Conservation (phyloP, 139 green algal species). For the Nannochloris sp. region DNA sequence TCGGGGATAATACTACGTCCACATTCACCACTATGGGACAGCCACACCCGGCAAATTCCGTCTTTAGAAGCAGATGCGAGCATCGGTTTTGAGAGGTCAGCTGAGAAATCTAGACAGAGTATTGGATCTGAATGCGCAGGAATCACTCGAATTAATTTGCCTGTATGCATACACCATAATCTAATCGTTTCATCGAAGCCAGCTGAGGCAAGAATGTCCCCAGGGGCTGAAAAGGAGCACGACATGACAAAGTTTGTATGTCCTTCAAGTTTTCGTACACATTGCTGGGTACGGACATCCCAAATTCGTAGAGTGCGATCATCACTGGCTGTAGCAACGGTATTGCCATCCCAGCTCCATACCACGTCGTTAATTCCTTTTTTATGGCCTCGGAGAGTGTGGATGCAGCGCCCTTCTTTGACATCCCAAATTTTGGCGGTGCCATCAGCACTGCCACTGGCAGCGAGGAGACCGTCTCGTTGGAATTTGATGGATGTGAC, state of each 20-base stretch:
- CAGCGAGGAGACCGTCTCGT: constrained; percentile 37
- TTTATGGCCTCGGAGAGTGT: constrained; percentile 47
- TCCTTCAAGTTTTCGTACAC: constrained; percentile 47
- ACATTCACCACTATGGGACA: constrained; percentile 68
- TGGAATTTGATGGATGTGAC: constrained; percentile 54
- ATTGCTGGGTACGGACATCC: constrained; percentile 42
- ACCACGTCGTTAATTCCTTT: constrained; percentile 69
- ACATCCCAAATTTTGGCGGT: constrained; percentile 63
- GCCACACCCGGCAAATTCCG: constrained; percentile 61
- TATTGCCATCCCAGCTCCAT: constrained; percentile 56
- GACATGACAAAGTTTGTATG: constrained; percentile 88
- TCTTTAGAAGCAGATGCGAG: constrained; percentile 74
- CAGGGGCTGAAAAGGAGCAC: constrained; percentile 66
- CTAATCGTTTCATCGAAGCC: constrained; percentile 87
- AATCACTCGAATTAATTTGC: constrained; percentile 49
- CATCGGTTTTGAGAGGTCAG: constrained; percentile 48
- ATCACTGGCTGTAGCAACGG: constrained; percentile 55
- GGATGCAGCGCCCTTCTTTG: constrained; percentile 26
- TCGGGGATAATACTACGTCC: constrained; percentile 62
- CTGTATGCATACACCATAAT: constrained; percentile 75
- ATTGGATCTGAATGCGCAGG: constrained; percentile 90
- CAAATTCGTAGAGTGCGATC: constrained; percentile 57
- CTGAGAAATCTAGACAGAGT: constrained; percentile 65
- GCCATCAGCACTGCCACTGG: constrained; percentile 60
- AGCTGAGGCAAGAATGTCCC: constrained; percentile 72